These are phyloP conservation scores for Akanthomyces muscarius DNA, from an alignment of 2,329 filamentous ascomycete species.

Conservation along the genomic window DNA sequence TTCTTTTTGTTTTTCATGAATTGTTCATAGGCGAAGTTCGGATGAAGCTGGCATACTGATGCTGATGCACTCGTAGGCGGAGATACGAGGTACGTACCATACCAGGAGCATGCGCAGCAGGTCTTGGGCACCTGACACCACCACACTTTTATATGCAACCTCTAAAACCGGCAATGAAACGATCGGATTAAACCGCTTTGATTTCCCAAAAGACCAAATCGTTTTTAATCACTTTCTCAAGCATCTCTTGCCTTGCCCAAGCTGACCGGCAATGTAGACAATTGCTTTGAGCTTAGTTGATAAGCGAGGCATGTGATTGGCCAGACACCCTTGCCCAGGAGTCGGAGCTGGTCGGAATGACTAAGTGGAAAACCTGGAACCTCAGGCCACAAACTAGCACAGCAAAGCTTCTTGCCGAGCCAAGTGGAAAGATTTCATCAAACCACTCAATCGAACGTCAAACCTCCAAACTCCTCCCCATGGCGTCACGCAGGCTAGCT, in stretches of 20 bases:
- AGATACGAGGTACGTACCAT: background rate
- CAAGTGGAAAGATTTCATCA: slow-evolving; percentile 48
- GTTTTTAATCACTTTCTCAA: background rate
- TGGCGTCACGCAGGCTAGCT: slow-evolving; percentile 97
- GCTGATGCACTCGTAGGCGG: background rate
- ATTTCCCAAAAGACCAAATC: background rate
- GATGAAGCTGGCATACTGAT: background rate
- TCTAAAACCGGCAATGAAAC: background rate
- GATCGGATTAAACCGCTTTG: background rate
- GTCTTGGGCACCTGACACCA: slow-evolving; percentile 1
- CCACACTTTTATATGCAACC: background rate
- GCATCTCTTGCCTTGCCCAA: background rate
- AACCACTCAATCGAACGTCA: slow-evolving; percentile 52
- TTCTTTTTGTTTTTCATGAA: background rate
- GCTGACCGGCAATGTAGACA: background rate
- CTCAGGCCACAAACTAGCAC: slow-evolving; percentile 42
- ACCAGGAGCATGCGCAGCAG: background rate
- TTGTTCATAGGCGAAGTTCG: background rate
- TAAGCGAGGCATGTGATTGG: slow-evolving; percentile 32
- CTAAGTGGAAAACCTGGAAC: slow-evolving; percentile 35
- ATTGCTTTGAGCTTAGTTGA: slow-evolving; percentile 7
- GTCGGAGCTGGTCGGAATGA: slow-evolving; percentile 43
- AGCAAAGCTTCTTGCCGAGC: slow-evolving; percentile 45
- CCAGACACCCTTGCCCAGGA: slow-evolving; percentile 25
- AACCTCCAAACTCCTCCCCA: slow-evolving; percentile 54